Base-by-base conservation (phyloP, 192 early-diverging fungal species). In the Backusella sp. region DNA sequence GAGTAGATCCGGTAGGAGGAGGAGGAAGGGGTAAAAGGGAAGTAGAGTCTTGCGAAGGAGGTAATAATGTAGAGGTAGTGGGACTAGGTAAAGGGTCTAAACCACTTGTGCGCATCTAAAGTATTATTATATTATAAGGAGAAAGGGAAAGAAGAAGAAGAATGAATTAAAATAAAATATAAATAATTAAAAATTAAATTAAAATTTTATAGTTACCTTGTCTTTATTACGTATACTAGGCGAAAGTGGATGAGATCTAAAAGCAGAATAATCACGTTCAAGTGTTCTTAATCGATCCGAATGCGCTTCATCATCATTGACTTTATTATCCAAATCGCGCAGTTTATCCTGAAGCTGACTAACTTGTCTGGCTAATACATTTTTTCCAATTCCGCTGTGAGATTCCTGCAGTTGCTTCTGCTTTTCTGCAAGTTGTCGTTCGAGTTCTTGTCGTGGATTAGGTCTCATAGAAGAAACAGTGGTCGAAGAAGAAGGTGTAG, bases 1-100 rank as follows among this genome's bases (percentile, higher is more conserved):
- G 82, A 7, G 78, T 77, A 21, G 75, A 75, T 19, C 76, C 72
- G 15, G 73, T 66, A 34, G 76, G 75, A 46, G 82, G 72, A 9
- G 82, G 76, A 44, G 76, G 78, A 39, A 70, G 36, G 17, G 68
- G 79, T 32, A 80, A 67, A 14, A 72, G 36, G 8, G 69, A 71
- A 26, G 76, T 30, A 39, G 76, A 70, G 30, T 66, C 53, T 28
- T 62, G 56, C 12, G 44, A 21, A 44, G 80, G 46, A 46, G 68
- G 72, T 44, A 73, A 53, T 15, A 81, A 28, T 23, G 72, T 71
- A 49, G 70, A 77, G 2, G 82, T 53, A 23, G 78, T 73, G 17
- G 82, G 77, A 59, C 75, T 83, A 21, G 80, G 80, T 66, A 81
- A 68, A 46, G 73, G 71, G 66, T 81, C 80, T 42, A 79, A 68